phyloP scores from a whole-genome alignment of 2,329 filamentous ascomycete species.

The Tolypocladium paradoxum region DNA sequence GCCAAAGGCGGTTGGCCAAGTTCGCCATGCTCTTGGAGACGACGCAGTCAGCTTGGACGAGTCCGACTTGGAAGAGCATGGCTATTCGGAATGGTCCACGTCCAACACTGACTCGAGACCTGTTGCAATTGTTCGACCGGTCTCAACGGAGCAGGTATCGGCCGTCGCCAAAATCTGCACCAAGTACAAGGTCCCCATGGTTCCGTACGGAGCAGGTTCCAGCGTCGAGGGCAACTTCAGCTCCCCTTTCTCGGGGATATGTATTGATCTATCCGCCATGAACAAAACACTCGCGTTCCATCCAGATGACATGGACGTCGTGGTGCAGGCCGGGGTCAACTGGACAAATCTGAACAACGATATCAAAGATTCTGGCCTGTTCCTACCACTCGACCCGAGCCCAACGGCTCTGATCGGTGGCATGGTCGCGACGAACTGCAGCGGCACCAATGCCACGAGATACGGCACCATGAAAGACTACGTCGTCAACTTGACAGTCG shows the following conservation, averaged over 20 bases:
- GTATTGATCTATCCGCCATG: slow-evolving; percentile 60
- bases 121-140: slow-evolving; percentile 55
- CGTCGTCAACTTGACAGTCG: slow-evolving; percentile 61
- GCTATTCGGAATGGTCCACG: slow-evolving; percentile 61
- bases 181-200: slow-evolving; percentile 56
- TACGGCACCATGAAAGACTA: slow-evolving; percentile 72
- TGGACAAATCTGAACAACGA: slow-evolving; percentile 58
- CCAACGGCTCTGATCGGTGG: slow-evolving; percentile 48
- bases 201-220: slow-evolving; percentile 64
- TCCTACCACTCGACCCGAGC: slow-evolving; percentile 60
- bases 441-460: slow-evolving; percentile 46
- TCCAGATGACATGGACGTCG: slow-evolving; percentile 59
- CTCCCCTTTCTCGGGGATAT: slow-evolving; percentile 55
- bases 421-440: slow-evolving; percentile 59
- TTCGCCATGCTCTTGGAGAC: slow-evolving; percentile 28
- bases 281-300: slow-evolving; percentile 53
- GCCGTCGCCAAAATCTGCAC: slow-evolving; percentile 51
- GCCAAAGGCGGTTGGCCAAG: slow-evolving; percentile 8
- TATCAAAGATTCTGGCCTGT: slow-evolving; percentile 51
- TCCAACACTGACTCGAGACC: slow-evolving; percentile 54
- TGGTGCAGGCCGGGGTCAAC: slow-evolving; percentile 57
- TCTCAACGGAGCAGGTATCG: slow-evolving; percentile 53
- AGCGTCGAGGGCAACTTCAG: slow-evolving; percentile 63
- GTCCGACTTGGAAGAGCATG: slow-evolving; percentile 52
- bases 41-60: slow-evolving; percentile 53